Base-by-base conservation (phyloP, 78 protist species). In the Dictyostelium firmibasis region DNA sequence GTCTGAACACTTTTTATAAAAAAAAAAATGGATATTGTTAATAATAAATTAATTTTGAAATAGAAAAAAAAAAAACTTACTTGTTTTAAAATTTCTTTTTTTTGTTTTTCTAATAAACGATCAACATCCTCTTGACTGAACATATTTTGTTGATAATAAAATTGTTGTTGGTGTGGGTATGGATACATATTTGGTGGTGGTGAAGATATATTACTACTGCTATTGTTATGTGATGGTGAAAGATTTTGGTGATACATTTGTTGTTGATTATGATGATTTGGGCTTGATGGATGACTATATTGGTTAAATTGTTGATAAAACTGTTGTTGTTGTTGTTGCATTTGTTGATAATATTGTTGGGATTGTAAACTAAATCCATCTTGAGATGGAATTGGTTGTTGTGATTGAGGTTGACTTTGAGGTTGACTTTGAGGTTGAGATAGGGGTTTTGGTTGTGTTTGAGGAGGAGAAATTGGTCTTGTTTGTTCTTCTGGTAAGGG, bases 81-180 rank as follows among this genome's bases (percentile, higher is more conserved):
- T 36, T 89, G 94, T 47, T 89, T 89, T 25, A 81, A 27, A 27
- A 81, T 38, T 35, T 89, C 94, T 81, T 89, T 89, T 35, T 43
- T 89, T 60, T n/a, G 57, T 47, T 60, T 69, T 38, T 76, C 93
- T 20, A 88, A 36, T 13, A 88, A 38, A n/a, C 86, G 25, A 50
- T 89, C 94, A 33, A 89, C 72, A 81, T 89, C 94, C 33, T 89
- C 94, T 89, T 89, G 94, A 38, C 77, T 67, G 35, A 64, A 89
- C 13, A 89, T 41, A 2, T 64, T 77, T 14, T 43, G 14, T 14
- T 36, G 43, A 16, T 75, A 75, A 77, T 77, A 77, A 77, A 77
- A 77, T 35, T 77, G 53, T 23, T 1, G 44, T 76, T 76, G 83
- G 2, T 35, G 83, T 77, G n/a, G 83, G 4, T 35, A 43, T 77